These are phyloP conservation scores for Ampelomyces quisqualis DNA, from an alignment of 2,329 filamentous ascomycete species.

Conservation along the genomic window DNA sequence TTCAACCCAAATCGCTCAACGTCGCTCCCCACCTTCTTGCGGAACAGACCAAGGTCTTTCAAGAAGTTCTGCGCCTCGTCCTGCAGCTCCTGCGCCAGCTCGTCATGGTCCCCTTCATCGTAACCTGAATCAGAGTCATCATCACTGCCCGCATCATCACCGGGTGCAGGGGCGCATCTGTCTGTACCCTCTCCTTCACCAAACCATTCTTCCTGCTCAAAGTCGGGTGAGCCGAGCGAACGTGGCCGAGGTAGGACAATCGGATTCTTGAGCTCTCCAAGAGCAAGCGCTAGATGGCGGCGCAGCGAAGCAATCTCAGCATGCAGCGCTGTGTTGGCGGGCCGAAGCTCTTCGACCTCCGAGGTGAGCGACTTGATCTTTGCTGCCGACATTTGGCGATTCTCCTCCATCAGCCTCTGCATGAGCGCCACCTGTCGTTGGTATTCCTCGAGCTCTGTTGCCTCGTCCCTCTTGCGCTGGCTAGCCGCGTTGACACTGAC, in stretches of 20 bases:
- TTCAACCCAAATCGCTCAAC: conserved; percentile 59
- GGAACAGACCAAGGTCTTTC: conserved; percentile 76
- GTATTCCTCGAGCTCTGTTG: conserved; percentile 89
- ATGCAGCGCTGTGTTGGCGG: conserved; percentile 58
- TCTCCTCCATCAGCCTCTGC: conserved; percentile 96
- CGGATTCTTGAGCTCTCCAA: conserved; percentile 85
- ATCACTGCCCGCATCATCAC: conserved; percentile 41
- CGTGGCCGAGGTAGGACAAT: conserved; percentile 62
- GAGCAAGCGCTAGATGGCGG: conserved; percentile 81
- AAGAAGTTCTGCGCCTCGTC: conserved; percentile 83
- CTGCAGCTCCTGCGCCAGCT: conserved; percentile 66
- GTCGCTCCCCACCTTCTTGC: conserved; percentile 83
- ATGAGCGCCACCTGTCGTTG: conserved; percentile 85
- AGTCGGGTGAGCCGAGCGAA: conserved; percentile 27
- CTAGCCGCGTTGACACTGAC: conserved; percentile 63
- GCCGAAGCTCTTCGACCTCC: conserved; percentile 52
- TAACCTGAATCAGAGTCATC: conserved; percentile 53
- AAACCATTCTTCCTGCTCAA: conserved; percentile 38
- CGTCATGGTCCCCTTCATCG: conserved; percentile 60
- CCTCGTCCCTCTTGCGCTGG: conserved; percentile 73
- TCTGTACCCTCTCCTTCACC: conserved; percentile 31
- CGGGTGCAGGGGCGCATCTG: conserved; percentile 20
- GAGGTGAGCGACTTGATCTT: conserved; percentile 80
- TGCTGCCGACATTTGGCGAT: conserved; percentile 82
- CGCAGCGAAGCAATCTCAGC: conserved; percentile 81